Evolutionary conservation across 1,139 yeast genomes (phyloP), one percentile per base, ranked within the genome.

Genomic region (Suhomyces guaymorum): DNA sequence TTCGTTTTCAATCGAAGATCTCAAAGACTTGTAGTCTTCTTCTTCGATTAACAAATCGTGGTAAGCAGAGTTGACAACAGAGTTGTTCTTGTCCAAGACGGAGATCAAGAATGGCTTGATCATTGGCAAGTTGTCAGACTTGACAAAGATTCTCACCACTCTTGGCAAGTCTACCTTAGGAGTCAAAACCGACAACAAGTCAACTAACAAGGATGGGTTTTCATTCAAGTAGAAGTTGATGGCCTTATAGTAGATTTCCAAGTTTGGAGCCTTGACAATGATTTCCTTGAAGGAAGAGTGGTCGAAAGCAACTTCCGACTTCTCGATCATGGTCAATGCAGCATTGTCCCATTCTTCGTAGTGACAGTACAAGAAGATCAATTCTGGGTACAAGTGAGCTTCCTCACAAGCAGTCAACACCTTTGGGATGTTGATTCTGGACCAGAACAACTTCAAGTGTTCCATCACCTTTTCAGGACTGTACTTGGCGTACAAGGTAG

Each of bases 341-440:
- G 98, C 98, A 61, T 92, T 92, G 65, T 94, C 99, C 96, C 97
- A 94, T 70, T 94, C 98, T 61, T 92, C 98, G 60, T 92, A 92
- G 63, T 92, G 99, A 57, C 97, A 90, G 69, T 92, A 90, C 59
- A 92, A 73, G 80, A 94, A 92, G 40, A 92, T 89, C 54, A 92
- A 74, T 69, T 94, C 98, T 17, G 95, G 95, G 89, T 97, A 94
- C 55, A 92, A 73, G 56, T 94, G 98, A 19, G 96, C 95, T 41
- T 73, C 80, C 62, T 92, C 97, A 57, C 95, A 86, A 16, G 97
- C 97, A 50, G 87, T 79, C 51, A 92, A 85, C 32, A 88, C 97
- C 72, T 92, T 94, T 52, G 99, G 97, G 68, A 94, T 92, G 62
- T 92, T 92, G 59, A 92, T 80, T 69, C 99, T 85, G 14, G 97